These are phyloP conservation scores for Bipolaris oryzae DNA, from an alignment of 2,329 filamentous ascomycete genomes.

Conservation along the genomic window DNA sequence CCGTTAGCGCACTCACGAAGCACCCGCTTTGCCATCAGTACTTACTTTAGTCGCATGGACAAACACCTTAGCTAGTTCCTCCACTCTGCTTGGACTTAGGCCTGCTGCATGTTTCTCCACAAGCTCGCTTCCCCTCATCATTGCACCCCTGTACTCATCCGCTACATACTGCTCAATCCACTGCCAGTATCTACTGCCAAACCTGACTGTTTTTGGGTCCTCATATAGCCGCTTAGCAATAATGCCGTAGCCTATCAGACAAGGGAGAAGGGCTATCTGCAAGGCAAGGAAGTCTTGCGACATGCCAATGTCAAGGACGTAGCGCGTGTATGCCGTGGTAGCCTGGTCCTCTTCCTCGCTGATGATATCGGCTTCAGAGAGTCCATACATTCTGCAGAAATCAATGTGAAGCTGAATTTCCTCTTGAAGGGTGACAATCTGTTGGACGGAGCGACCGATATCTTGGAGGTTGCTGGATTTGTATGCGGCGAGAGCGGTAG, in stretches of 20 bases:
- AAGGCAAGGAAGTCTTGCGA: constrained; percentile 87
- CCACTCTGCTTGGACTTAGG: constrained; percentile 75
- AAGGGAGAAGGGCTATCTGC: constrained; percentile 83
- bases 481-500: constrained; percentile 83
- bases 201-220: constrained; percentile 64
- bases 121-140: constrained; percentile 71
- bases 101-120: constrained; percentile 76
- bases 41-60: constrained; percentile 82
- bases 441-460: constrained; percentile 70
- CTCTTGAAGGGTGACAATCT: constrained; percentile 75
- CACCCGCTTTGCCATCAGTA: constrained; percentile 7
- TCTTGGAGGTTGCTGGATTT: constrained; percentile 77
- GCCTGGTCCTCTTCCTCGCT: constrained; percentile 75
- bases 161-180: constrained; percentile 92
- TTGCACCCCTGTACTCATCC: constrained; percentile 76
- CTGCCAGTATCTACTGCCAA: constrained; percentile 79
- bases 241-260: constrained; percentile 84
- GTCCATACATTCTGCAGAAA: constrained; percentile 82
- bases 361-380: constrained; percentile 75
- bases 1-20: constrained; percentile 16
- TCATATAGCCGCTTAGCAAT: constrained; percentile 74
- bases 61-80: constrained; percentile 84
- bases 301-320: constrained; percentile 86
- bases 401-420: constrained; percentile 82
- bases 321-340: constrained; percentile 81